Base-by-base conservation (phyloP, 371 early-diverging fungal species). In the Funneliformis caledonium region DNA sequence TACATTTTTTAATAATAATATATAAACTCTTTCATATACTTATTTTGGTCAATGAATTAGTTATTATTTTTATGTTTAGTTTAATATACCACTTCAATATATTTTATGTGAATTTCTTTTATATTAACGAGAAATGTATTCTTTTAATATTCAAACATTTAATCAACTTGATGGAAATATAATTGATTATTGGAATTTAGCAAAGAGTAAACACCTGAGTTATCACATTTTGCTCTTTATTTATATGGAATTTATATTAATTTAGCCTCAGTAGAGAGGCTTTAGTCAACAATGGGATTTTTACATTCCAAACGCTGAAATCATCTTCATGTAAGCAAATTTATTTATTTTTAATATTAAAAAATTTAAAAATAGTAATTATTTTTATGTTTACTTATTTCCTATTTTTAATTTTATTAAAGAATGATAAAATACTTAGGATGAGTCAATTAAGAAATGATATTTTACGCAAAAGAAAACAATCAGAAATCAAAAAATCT, bases 201-300 rank as follows among this genome's bases (percentile, higher is more conserved):
- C 3, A 74, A 74, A 60, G 22, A 26, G 37, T 74, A 4, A 31
- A 42, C 4, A 37, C 19, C 75, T 33, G 61, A 74, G 26, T 74
- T 74, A 42, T 74, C 60, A 14, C 11, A 19, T 43, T 42, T 74
- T 33, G 60, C 59, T 74, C 8, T 74, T 22, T 16, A 74, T 33
- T 52, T 74, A 33, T 59, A 33, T 74, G 61, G 19, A 74, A 74
- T 74, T 33, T 74, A 12, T 37, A 31, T 72, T 48, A 72, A 72
- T 72, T 72, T 19, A 9, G 75, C 59, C 33, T 74, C 61, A 19
- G 75, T 74, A 59, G 37, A 74, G 60, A 37, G 60, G 45, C 42
- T 74, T 16, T 74, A 9, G 42, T 59, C 31, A 52, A 74, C 33
- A 59, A 74, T 74, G 8, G 56, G 75, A 16, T 74, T 37, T 74